These are phyloP conservation scores for Suillus bovinus DNA, from an alignment of 768 basidiomycete genomes.

Conservation along the genomic window DNA sequence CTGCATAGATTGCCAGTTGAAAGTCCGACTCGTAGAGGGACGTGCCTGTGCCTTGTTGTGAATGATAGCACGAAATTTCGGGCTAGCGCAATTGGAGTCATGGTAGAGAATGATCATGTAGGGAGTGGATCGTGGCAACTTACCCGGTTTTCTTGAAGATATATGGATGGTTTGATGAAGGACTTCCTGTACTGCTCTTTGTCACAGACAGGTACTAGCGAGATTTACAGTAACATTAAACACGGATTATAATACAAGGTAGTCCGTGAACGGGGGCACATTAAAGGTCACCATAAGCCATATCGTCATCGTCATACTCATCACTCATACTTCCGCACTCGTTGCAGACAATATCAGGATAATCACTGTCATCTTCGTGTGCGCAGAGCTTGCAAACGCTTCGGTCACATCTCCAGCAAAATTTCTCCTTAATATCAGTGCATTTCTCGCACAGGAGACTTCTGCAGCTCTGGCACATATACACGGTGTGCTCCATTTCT, in stretches of 20 bases:
- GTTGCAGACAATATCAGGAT: neutral
- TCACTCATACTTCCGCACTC: neutral
- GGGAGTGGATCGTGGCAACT: constrained; percentile 8
- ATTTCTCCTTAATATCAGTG: neutral
- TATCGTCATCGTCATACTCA: neutral
- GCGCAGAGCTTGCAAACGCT: neutral
- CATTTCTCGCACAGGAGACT: neutral
- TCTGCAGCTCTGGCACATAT: neutral
- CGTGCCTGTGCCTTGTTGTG: constrained; percentile 8
- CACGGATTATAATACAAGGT: neutral
- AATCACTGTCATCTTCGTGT: neutral
- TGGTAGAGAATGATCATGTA: constrained; percentile 7
- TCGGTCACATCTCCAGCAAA: neutral
- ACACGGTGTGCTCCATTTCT: neutral
- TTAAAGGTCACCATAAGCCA: neutral
- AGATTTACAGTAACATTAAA: neutral
- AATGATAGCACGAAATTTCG: constrained; percentile 6
- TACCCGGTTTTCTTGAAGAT: constrained; percentile 11
- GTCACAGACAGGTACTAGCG: neutral
- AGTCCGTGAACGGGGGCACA: neutral
- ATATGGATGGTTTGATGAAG: neutral
- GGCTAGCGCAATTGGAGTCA: constrained; percentile 9
- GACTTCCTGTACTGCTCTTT: neutral
- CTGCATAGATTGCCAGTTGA: constrained; percentile 9
- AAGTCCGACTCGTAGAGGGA: constrained; percentile 2